Conservation (phyloP, 1,284 basidiomycete species). For the Entoloma clypeatum region DNA sequence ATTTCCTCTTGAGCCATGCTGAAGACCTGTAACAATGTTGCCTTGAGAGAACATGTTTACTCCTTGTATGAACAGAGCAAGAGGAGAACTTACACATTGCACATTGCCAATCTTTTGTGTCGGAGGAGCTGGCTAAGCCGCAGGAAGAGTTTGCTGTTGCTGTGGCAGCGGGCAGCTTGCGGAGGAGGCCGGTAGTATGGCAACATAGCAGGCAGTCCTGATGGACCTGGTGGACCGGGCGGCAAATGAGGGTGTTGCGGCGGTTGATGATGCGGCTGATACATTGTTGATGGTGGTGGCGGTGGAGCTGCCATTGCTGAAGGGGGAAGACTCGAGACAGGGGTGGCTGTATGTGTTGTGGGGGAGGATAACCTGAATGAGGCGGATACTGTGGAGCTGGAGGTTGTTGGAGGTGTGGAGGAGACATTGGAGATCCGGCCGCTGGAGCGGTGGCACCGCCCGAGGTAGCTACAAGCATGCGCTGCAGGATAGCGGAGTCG, state of each 20-base stretch:
- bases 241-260: conserved; percentile 22
- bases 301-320: conserved; percentile 29
- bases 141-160: conserved; percentile 27
- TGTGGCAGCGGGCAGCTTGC: conserved; percentile 25
- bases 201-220: conserved; percentile 39
- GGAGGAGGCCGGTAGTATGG: conserved; percentile 43
- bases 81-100: conserved; percentile 30
- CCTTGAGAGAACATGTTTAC: conserved; percentile 36
- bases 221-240: conserved; percentile 27
- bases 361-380: conserved; percentile 33
- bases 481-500: conserved; percentile 77
- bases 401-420: conserved; percentile 26
- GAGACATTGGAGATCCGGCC: conserved; percentile 20
- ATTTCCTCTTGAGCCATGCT: conserved; percentile 86
- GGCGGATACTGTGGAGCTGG: conserved; percentile 32
- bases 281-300: conserved; percentile 32
- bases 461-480: conserved; percentile 55
- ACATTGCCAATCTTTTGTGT: conserved; percentile 33
- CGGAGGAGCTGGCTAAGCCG: conserved; percentile 11
- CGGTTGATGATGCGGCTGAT: conserved; percentile 24
- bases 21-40: conserved; percentile 85
- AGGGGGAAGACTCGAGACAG: conserved; percentile 30
- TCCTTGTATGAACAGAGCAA: conserved; percentile 5
- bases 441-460: conserved; percentile 24
- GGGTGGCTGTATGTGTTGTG: conserved; percentile 36